Evolutionary conservation across 2,329 filamentous ascomycete genomes (phyloP).

Genomic region (Phialocephala subalpina): DNA sequence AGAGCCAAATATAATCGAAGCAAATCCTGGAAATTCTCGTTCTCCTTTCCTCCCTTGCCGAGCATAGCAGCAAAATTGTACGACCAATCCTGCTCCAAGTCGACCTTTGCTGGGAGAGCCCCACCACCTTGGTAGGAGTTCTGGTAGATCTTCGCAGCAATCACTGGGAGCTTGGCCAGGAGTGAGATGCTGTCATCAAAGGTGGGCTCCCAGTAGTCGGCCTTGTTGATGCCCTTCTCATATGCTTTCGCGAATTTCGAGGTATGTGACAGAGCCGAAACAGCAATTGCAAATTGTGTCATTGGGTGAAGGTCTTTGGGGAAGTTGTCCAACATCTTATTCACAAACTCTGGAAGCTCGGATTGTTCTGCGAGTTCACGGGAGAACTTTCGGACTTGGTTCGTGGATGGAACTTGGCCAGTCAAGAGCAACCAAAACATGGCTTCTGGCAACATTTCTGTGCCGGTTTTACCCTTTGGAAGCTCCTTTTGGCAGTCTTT

Average conservation of each 20-base stretch:
- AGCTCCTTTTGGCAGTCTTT: conserved; percentile 96
- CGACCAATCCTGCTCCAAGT: conserved; percentile 91
- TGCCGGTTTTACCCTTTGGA: conserved; percentile 89
- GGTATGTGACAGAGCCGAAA: conserved; percentile 94
- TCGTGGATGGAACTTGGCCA: conserved; percentile 84
- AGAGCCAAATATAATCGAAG: conserved; percentile 93
- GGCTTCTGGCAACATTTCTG: conserved; percentile 97
- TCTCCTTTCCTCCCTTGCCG: conserved; percentile 85
- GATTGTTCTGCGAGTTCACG: conserved; percentile 88
- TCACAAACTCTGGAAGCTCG: conserved; percentile 81
- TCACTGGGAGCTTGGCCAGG: conserved; percentile 93
- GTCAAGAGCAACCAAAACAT: conserved; percentile 99
- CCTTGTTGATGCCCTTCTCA: conserved; percentile 89
- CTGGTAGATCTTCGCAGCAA: conserved; percentile 98
- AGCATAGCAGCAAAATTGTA: conserved; percentile 99
- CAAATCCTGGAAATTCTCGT: conserved; percentile 95
- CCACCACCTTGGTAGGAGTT: conserved; percentile 84
- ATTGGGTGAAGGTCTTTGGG: conserved; percentile 93
- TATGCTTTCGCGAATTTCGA: conserved; percentile 95
- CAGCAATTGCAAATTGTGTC: conserved; percentile 96
- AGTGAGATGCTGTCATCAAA: conserved; percentile 96
- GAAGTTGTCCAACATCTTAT: conserved; percentile 88
- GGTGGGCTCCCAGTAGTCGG: conserved; percentile 98
- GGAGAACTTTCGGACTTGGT: conserved; percentile 84
- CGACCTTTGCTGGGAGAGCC: conserved; percentile 77